These are phyloP conservation scores for Lotmaria passim DNA, from an alignment of 208 protist species.

Conservation along the genomic window DNA sequence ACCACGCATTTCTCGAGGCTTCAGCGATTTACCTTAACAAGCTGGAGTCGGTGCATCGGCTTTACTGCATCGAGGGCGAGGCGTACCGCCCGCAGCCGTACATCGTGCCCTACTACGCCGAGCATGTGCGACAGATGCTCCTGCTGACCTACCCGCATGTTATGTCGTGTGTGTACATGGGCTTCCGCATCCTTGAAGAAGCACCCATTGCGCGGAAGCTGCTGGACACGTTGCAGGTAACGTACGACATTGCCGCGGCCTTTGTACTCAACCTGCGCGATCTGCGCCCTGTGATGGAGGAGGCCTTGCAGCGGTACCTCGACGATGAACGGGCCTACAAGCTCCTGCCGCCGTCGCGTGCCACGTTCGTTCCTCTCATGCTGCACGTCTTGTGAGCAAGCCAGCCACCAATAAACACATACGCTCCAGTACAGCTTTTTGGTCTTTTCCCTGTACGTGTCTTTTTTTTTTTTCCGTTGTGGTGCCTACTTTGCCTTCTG, in stretches of 20 bases:
- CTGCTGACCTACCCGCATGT: constrained; percentile 70
- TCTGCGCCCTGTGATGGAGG: constrained; percentile 60
- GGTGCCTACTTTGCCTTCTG: constrained; percentile 5
- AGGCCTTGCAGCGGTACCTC: constrained; percentile 55
- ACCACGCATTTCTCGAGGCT: constrained; percentile 55
- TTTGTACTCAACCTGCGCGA: constrained; percentile 75
- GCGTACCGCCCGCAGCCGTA: constrained; percentile 71
- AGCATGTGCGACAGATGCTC: constrained; percentile 83
- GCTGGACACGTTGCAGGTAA: constrained; percentile 59
- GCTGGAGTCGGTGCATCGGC: constrained; percentile 69
- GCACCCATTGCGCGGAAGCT: constrained; percentile 62
- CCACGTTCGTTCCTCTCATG: constrained; percentile 64
- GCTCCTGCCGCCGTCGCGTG: constrained; percentile 48
- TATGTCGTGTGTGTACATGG: constrained; percentile 71
- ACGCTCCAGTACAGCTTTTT: background rate
- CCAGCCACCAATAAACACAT: background rate
- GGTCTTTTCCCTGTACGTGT: constrained; percentile 7
- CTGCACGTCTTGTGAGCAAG: constrained; percentile 56
- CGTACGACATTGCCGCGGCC: constrained; percentile 73
- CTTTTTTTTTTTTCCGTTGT: constrained; percentile 1
- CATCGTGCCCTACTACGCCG: constrained; percentile 79
- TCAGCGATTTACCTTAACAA: constrained; percentile 50
- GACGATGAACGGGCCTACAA: constrained; percentile 51
- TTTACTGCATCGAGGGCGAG: constrained; percentile 44
- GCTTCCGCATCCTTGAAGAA: constrained; percentile 72